Conservation (phyloP, 208 protist genomes). For the Leptomonas pyrrhocoris region DNA sequence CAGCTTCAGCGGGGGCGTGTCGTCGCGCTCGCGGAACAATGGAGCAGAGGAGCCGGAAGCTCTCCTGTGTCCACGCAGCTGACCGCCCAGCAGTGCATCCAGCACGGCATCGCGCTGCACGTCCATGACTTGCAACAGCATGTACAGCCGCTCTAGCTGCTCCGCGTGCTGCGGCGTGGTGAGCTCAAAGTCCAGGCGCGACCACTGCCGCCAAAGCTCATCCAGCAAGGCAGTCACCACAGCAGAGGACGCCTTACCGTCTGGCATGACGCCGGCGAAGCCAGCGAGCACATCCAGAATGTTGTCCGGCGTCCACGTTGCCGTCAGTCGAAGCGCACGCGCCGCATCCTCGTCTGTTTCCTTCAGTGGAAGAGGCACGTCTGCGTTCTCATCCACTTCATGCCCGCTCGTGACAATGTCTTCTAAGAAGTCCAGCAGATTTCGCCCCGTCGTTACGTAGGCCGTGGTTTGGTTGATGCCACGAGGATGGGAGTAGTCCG, state of each 20-base stretch:
- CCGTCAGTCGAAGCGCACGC: constrained; percentile 30
- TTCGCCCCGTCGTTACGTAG: constrained; percentile 59
- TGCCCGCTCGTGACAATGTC: constrained; percentile 30
- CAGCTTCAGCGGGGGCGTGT: constrained; percentile 31
- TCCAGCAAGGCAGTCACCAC: constrained; percentile 49
- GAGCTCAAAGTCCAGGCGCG: constrained; percentile 16
- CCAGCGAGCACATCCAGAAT: constrained; percentile 70
- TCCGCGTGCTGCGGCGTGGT: constrained; percentile 33
- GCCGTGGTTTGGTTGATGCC: constrained; percentile 63
- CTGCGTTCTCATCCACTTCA: constrained; percentile 1
- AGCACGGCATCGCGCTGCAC: constrained; percentile 39
- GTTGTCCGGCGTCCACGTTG: constrained; percentile 40
- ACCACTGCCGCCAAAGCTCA: constrained; percentile 42
- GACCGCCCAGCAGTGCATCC: constrained; percentile 33
- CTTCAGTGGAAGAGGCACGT: not conserved
- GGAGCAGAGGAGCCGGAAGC: not conserved
- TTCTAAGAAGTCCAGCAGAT: constrained; percentile 65
- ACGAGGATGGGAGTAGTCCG: constrained; percentile 79
- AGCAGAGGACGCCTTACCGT: constrained; percentile 43
- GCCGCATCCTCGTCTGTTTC: not conserved
- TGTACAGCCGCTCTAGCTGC: constrained; percentile 71
- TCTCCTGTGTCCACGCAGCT: constrained; percentile 2
- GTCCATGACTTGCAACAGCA: constrained; percentile 57
- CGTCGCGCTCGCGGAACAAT: constrained; percentile 35
- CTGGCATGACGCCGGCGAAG: constrained; percentile 59